Base-by-base conservation (phyloP, 306 rosid genomes). In the Citrullus mucosospermus region DNA sequence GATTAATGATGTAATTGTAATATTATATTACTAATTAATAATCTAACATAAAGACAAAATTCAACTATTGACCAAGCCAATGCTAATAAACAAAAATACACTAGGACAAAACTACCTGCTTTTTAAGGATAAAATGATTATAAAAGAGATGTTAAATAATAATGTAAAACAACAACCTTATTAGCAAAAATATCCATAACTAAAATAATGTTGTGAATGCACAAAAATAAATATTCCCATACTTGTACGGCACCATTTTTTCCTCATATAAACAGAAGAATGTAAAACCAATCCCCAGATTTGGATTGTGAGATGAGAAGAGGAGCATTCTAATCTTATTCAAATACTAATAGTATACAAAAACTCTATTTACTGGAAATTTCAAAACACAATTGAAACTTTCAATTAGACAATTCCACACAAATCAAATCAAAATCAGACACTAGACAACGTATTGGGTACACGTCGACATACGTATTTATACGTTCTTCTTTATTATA, bases 61-160 rank as follows among this genome's bases (percentile, higher is more conserved):
- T n/a, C 2, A 68, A 43, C 1, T 20, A 43, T 41, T 68, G 74
- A 67, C 74, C 4, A 39, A 39, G 74, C 46, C 68, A 62, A 62
- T 62, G 41, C n/a, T 32, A 14, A 32, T 39, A 39, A 38, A 66
- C 51, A 39, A 39, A 39, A 66, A 38, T 18, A 66, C 46, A 34
- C 6, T 32, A 15, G 12, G 20, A 63, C 17, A 63, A 63, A 63
- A 63, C 70, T 16, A 63, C 55, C 75, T n/a, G 8, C 75, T n/a
- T 43, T 68, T 68, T 68, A 20, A 68, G 75, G 48, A 68, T 11
- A 68, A 41, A 68, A 41, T 68, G 55, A n/a, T 41, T 68, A 68
- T 68, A 68, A 68, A 68, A 20, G 75, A 43, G 75, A 43, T 68
- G 54, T 68, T 68, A 43, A 68, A 68, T 43, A 43, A 68, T 68